These are phyloP conservation scores for Capronia epimyces DNA, from an alignment of 2,329 filamentous ascomycete species.

Conservation along the genomic window DNA sequence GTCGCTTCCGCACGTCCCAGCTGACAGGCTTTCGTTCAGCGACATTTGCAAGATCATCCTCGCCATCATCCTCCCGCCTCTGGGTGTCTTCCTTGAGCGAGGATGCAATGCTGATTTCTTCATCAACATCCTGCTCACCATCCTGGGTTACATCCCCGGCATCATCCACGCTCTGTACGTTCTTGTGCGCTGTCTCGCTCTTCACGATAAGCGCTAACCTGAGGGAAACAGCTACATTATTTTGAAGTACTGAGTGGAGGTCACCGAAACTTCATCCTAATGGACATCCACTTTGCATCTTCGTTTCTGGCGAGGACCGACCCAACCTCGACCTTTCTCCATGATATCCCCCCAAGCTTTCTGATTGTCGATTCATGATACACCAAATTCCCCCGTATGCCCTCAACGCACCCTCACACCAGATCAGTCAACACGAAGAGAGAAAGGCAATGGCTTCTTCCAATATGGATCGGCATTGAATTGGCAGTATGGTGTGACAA, in stretches of 20 bases:
- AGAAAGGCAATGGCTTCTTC: background rate
- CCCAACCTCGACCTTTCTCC: constrained; percentile 17
- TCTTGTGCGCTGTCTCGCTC: constrained; percentile 2
- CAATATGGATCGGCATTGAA: constrained; percentile 3
- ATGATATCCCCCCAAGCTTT: constrained; percentile 23
- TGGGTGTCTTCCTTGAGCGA: constrained; percentile 91
- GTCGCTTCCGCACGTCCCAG: constrained; percentile 16
- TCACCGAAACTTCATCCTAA: constrained; percentile 24
- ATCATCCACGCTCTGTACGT: constrained; percentile 86
- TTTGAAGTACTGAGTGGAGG: constrained; percentile 65
- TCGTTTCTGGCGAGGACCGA: constrained; percentile 22
- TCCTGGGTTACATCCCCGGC: constrained; percentile 70
- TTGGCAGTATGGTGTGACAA: constrained; percentile 15
- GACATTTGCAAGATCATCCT: constrained; percentile 79
- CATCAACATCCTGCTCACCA: constrained; percentile 88
- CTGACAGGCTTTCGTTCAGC: constrained; percentile 38
- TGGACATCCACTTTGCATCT: constrained; percentile 21
- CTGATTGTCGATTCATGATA: constrained; percentile 20
- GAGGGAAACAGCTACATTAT: constrained; percentile 64
- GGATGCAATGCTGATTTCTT: constrained; percentile 80
- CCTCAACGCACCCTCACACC: constrained; percentile 3
- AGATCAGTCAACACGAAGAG: constrained; percentile 4
- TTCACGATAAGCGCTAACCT: constrained; percentile 12
- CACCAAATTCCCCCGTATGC: constrained; percentile 5
- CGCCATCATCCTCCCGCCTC: constrained; percentile 80